These are phyloP conservation scores for Albophoma yamanashiensis DNA, from an alignment of 2,329 filamentous ascomycete species.

Conservation along the genomic window DNA sequence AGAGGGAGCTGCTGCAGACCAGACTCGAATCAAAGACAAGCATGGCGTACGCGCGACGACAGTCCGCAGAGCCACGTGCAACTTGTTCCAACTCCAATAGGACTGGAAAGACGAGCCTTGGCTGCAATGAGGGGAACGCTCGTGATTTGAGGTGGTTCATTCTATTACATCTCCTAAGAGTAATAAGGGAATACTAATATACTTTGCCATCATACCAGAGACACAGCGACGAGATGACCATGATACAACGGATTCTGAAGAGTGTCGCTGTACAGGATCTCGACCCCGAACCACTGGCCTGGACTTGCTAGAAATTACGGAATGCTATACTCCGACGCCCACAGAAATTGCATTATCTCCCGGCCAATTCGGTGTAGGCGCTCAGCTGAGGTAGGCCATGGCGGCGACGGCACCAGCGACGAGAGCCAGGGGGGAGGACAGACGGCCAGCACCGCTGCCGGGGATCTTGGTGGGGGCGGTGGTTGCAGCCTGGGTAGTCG, in stretches of 20 bases:
- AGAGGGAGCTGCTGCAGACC: neutral
- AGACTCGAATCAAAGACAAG: neutral
- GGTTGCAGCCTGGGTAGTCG: neutral
- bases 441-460: constrained; percentile 16
- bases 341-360: neutral
- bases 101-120: neutral
- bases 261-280: neutral
- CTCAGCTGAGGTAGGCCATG: constrained; percentile 21
- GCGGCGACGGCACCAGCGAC: constrained; percentile 22
- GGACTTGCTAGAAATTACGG: neutral
- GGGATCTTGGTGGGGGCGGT: constrained; percentile 13
- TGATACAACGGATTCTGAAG: neutral
- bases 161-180: neutral
- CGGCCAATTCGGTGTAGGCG: neutral
- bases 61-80: neutral
- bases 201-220: neutral
- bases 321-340: neutral
- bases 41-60: too few species aligned
- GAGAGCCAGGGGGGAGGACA: constrained; percentile 20
- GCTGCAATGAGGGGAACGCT: neutral
- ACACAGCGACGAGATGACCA: neutral
- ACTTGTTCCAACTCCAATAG: neutral
- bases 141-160: neutral
- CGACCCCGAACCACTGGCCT: neutral
- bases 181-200: neutral